phyloP scores from a whole-genome alignment of 2,329 filamentous ascomycete species.

The Alternaria ethzedia region DNA sequence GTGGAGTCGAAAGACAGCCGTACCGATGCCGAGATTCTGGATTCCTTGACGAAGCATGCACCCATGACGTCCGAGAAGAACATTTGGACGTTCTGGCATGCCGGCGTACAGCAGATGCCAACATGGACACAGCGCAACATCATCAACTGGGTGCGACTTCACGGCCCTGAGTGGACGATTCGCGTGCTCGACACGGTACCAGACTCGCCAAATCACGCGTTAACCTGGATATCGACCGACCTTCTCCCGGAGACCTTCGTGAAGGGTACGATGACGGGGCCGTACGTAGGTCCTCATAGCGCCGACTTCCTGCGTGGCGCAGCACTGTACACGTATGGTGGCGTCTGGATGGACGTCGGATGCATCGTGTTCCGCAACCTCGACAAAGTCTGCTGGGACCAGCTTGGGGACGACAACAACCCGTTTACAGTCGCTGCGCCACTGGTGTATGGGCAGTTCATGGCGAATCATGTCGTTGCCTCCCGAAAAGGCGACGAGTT shows the following conservation, averaged over 20 bases:
- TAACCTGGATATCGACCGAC: constrained; percentile 46
- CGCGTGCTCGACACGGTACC: constrained; percentile 50
- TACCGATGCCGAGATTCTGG: constrained; percentile 29
- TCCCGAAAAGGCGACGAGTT: constrained; percentile 52
- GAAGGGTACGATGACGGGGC: constrained; percentile 54
- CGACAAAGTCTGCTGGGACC: constrained; percentile 50
- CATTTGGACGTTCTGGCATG: constrained; percentile 52
- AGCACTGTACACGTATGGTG: constrained; percentile 49
- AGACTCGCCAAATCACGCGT: constrained; percentile 48
- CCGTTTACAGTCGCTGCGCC: constrained; percentile 41
- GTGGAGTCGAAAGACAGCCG: constrained; percentile 25
- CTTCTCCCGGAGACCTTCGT: constrained; percentile 50
- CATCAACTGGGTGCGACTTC: constrained; percentile 50
- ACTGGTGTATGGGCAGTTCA: constrained; percentile 32
- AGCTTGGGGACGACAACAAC: constrained; percentile 47
- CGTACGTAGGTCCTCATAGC: constrained; percentile 52
- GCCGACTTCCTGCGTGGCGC: constrained; percentile 57
- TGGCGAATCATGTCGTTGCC: constrained; percentile 55
- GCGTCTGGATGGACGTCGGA: constrained; percentile 53
- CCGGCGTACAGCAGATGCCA: constrained; percentile 45
- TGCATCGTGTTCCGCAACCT: constrained; percentile 48
- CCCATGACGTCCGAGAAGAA: constrained; percentile 51
- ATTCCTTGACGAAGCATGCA: constrained; percentile 12
- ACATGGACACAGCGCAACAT: constrained; percentile 52
- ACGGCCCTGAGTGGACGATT: constrained; percentile 50